phyloP scores from a whole-genome alignment of 2,329 filamentous ascomycete genomes.

The Penicillium sp. region DNA sequence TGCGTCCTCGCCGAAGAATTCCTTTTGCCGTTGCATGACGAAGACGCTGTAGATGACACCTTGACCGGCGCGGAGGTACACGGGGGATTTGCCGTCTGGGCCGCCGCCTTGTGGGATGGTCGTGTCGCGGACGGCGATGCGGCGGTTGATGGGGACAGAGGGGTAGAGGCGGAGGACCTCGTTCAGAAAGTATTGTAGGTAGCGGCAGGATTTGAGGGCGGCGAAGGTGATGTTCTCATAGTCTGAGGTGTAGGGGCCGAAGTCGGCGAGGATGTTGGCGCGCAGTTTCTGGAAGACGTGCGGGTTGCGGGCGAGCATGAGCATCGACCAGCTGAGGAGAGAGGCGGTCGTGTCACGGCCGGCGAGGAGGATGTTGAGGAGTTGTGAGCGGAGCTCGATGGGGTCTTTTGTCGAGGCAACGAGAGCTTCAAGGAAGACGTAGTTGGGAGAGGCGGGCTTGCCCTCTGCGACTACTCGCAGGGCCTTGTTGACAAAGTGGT shows the following conservation, averaged over 20 bases:
- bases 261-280: constrained; percentile 22
- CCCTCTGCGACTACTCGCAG: constrained; percentile 32
- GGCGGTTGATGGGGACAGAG: constrained; percentile 52
- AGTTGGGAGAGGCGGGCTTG: constrained; percentile 32
- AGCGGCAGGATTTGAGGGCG: constrained; percentile 47
- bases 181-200: constrained; percentile 44
- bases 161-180: constrained; percentile 53
- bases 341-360: constrained; percentile 60
- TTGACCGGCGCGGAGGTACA: constrained; percentile 70
- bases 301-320: constrained; percentile 29
- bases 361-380: constrained; percentile 58
- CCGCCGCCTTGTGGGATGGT: constrained; percentile 62
- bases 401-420: constrained; percentile 53
- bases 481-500: constrained; percentile 30
- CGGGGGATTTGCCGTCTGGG: constrained; percentile 60
- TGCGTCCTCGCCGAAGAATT: constrained; percentile 54
- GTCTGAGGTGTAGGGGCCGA: constrained; percentile 23
- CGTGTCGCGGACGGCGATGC: constrained; percentile 47
- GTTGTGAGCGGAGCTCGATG: constrained; percentile 53
- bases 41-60: constrained; percentile 70
- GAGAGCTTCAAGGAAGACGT: constrained; percentile 57
- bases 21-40: constrained; percentile 71
- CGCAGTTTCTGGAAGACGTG: constrained; percentile 24
- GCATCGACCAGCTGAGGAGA: constrained; percentile 46
- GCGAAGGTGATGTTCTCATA: constrained; percentile 44